Evolutionary conservation across 805 yeast genomes (phyloP).

Genomic region (Millerago galiae): DNA sequence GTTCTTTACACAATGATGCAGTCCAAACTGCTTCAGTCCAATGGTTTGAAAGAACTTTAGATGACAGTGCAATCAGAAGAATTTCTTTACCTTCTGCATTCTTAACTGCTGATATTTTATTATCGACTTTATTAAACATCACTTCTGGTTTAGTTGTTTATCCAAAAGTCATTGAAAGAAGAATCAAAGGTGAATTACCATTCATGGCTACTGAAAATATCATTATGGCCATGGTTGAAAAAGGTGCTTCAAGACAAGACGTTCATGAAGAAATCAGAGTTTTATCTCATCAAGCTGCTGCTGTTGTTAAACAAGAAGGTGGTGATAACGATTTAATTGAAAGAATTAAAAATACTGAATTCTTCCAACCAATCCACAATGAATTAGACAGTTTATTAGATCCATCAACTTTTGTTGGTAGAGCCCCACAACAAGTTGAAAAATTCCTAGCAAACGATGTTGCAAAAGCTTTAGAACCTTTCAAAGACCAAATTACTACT

Average conservation of each 20-base stretch:
- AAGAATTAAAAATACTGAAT: constrained; percentile 68
- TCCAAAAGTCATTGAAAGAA: constrained; percentile 97
- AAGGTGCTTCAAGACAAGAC: constrained; percentile 96
- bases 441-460: constrained; percentile 86
- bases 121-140: constrained; percentile 85
- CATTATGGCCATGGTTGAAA: constrained; percentile 99
- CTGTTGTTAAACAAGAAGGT: constrained; percentile 95
- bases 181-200: constrained; percentile 91
- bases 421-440: constrained; percentile 97
- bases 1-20: constrained; percentile 86
- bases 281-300: constrained; percentile 93
- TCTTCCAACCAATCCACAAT: constrained; percentile 83
- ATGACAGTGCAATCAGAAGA: constrained; percentile 97
- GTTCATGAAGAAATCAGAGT: constrained; percentile 98
- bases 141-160: constrained; percentile 94
- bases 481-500: constrained; percentile 47
- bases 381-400: constrained; percentile 78
- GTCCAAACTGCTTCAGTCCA: constrained; percentile 96
- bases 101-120: constrained; percentile 88
- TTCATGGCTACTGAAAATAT: constrained; percentile 99
- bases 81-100: constrained; percentile 95
- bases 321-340: constrained; percentile 97
- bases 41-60: constrained; percentile 99
- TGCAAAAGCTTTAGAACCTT: constrained; percentile 71
- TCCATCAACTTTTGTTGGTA: constrained; percentile 93